Percentiles rank a stretch among this genome's conserved stretches.
phyloP scores from a whole-genome alignment of 495 filamentous ascomycete genomes.

The Talaromyces wortmannii region DNA sequence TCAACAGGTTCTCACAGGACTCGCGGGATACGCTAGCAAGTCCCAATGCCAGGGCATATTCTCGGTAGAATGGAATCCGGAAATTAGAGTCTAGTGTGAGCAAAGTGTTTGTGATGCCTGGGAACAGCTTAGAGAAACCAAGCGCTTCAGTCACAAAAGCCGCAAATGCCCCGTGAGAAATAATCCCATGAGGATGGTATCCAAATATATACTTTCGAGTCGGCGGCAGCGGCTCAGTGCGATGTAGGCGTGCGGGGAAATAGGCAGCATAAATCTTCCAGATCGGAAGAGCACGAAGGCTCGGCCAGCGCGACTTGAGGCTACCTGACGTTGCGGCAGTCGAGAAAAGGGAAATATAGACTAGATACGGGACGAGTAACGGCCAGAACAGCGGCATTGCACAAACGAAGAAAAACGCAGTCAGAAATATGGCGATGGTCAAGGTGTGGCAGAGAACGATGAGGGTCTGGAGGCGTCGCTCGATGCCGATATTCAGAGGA shows the following conservation, averaged over 20 bases:
- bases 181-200: slow-evolving; percentile 96
- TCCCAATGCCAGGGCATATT: slow-evolving; percentile 83
- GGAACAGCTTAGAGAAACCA: slow-evolving; percentile 84
- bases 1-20: slow-evolving; percentile 81
- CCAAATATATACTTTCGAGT: slow-evolving; percentile 96
- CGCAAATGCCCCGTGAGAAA: slow-evolving; percentile 89
- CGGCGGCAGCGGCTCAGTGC: slow-evolving; percentile 65
- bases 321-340: slow-evolving; percentile 66
- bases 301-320: slow-evolving; percentile 63
- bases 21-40: slow-evolving; percentile 84
- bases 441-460: slow-evolving; percentile 83
- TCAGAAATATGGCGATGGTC: slow-evolving; percentile 64
- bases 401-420: slow-evolving; percentile 86
- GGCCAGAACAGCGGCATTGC: slow-evolving; percentile 90
- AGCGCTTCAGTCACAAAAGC: slow-evolving; percentile 88
- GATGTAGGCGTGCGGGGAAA: slow-evolving; percentile 83
- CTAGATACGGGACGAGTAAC: slow-evolving; percentile 79
- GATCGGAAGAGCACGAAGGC: slow-evolving; percentile 63
- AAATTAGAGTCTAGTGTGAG: slow-evolving; percentile 91
- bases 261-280: slow-evolving; percentile 91
- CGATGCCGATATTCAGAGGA: slow-evolving; percentile 77
- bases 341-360: slow-evolving; percentile 74
- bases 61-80: slow-evolving; percentile 85
- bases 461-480: slow-evolving; percentile 80
- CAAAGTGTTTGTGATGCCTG: slow-evolving; percentile 89